Conservation (phyloP, 2,329 filamentous ascomycete genomes). For the Hypomyces perniciosus region DNA sequence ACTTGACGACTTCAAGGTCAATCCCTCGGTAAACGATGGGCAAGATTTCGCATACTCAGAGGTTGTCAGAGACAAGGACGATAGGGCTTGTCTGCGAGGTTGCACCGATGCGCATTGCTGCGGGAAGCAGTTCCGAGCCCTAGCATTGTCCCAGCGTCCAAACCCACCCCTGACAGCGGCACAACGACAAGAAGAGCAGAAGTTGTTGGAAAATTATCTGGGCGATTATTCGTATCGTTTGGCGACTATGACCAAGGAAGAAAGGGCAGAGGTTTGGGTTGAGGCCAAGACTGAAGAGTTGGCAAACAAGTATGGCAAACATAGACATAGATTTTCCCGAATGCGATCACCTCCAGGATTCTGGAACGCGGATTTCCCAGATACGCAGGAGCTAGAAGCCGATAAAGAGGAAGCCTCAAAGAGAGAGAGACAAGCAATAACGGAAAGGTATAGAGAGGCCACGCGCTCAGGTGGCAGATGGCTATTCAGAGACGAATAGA, state of each 20-base stretch:
- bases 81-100: slow-evolving; percentile 64
- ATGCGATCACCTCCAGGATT: slow-evolving; percentile 75
- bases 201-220: slow-evolving; percentile 50
- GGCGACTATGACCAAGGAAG: slow-evolving; percentile 50
- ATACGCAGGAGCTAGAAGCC: slow-evolving; percentile 69
- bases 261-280: slow-evolving; percentile 62
- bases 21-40: slow-evolving; percentile 65
- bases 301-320: slow-evolving; percentile 70
- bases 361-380: slow-evolving; percentile 86
- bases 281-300: slow-evolving; percentile 68
- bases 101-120: slow-evolving; percentile 75
- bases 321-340: slow-evolving; percentile 68
- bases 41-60: slow-evolving; percentile 67
- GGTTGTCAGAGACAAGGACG: slow-evolving; percentile 63
- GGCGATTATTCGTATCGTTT: slow-evolving; percentile 55
- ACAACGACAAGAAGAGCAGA: slow-evolving; percentile 38
- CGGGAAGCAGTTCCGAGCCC: slow-evolving; percentile 61
- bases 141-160: slow-evolving; percentile 51
- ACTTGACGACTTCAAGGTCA: slow-evolving; percentile 75
- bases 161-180: slow-evolving; percentile 30
- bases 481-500: slow-evolving; percentile 73
- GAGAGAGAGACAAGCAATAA: slow-evolving; percentile 58
- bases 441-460: slow-evolving; percentile 74
- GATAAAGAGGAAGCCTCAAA: slow-evolving; percentile 61
- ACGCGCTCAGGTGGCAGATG: slow-evolving; percentile 70